Evolutionary conservation across 1,139 yeast species (phyloP).

Genomic region (Nadsonia starkeyi-henricii): DNA sequence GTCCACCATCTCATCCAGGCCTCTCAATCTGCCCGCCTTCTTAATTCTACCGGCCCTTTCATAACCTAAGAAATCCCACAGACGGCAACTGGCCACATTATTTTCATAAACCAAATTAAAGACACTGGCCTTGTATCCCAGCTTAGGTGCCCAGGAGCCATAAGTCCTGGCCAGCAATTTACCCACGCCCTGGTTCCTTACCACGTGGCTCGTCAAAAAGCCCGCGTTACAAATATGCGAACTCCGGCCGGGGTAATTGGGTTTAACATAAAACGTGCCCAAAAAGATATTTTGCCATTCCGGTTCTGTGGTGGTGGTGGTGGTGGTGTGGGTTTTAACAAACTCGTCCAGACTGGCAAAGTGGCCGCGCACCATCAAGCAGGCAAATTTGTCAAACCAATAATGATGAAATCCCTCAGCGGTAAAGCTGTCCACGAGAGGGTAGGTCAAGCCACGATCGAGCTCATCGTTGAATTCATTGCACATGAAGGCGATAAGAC

Average conservation of each 20-base stretch:
- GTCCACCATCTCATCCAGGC: slow-evolving; percentile 44
- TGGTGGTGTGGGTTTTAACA: slow-evolving; percentile 1
- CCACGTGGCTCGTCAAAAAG: slow-evolving; percentile 42
- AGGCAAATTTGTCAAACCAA: slow-evolving; percentile 71
- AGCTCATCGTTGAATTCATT: slow-evolving; percentile 82
- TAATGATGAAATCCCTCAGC: slow-evolving; percentile 50
- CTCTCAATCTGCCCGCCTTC: slow-evolving; percentile 53
- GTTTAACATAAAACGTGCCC: slow-evolving; percentile 64
- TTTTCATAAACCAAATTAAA: slow-evolving; percentile 69
- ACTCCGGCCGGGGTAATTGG: slow-evolving; percentile 65
- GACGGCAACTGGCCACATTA: slow-evolving; percentile 48
- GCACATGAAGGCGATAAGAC: slow-evolving; percentile 52
- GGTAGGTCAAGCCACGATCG: slow-evolving; percentile 68
- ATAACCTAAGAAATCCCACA: slow-evolving; percentile 69
- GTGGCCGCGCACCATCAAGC: slow-evolving; percentile 24
- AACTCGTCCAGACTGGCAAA: neutral
- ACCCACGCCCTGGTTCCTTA: slow-evolving; percentile 50
- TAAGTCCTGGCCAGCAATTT: slow-evolving; percentile 46
- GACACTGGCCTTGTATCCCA: slow-evolving; percentile 69
- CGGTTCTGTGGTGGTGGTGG: slow-evolving; percentile 11
- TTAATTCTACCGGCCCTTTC: slow-evolving; percentile 57
- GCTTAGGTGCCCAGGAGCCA: slow-evolving; percentile 47
- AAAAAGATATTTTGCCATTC: slow-evolving; percentile 35
- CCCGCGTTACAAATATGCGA: slow-evolving; percentile 76
- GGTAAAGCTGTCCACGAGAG: slow-evolving; percentile 54